These are phyloP conservation scores for Botrytis paeoniae DNA, from an alignment of 2,329 filamentous ascomycete species.

Conservation along the genomic window DNA sequence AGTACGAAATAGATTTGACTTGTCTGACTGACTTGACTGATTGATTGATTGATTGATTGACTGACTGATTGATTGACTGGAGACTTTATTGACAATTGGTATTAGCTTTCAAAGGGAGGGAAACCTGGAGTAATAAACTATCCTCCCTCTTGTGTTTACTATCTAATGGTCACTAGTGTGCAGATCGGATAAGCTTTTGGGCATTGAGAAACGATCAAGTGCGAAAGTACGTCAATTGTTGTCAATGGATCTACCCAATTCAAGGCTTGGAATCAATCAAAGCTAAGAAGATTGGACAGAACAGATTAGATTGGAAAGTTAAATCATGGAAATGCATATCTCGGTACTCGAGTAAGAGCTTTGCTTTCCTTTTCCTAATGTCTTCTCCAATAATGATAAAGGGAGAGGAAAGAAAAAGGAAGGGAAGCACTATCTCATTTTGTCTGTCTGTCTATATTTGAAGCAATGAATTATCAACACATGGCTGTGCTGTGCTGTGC, in stretches of 20 bases:
- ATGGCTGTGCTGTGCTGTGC: neutral
- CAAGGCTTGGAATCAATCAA: neutral
- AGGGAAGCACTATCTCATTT: neutral
- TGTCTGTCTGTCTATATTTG: neutral
- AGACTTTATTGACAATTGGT: neutral
- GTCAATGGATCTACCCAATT: slow-evolving; percentile 6
- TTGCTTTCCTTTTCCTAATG: neutral
- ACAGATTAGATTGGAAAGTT: neutral
- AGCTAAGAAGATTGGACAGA: slow-evolving; percentile 1
- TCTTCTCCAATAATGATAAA: neutral
- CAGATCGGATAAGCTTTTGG: slow-evolving; percentile 11
- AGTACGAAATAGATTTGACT: neutral
- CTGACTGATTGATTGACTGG: neutral
- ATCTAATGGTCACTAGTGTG: neutral
- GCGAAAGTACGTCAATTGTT: slow-evolving; percentile 7
- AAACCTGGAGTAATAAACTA: neutral
- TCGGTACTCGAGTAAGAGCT: neutral
- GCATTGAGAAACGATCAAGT: neutral
- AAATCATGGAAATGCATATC: neutral
- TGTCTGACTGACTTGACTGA: neutral
- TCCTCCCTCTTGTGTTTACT: neutral
- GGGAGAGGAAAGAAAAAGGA: neutral
- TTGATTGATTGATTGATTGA: neutral
- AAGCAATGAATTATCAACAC: slow-evolving; percentile 1
- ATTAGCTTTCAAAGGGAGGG: neutral